Evolutionary conservation across 2,329 filamentous ascomycete species (phyloP).

Genomic region (Verticillium nonalfalfae): DNA sequence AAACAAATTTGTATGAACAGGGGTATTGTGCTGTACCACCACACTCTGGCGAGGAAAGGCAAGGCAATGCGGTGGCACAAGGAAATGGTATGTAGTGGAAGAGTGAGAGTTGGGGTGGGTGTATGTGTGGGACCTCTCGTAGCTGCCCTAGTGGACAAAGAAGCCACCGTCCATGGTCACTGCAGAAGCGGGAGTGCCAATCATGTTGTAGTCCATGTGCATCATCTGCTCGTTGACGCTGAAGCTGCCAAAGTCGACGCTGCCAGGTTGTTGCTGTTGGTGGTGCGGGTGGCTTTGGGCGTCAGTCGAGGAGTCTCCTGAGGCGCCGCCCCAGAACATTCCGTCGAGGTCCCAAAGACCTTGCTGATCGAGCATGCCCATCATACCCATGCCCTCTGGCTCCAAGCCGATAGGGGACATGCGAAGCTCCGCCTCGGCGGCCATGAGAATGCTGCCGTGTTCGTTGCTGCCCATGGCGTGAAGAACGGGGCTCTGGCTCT

Average conservation of each 20-base stretch:
- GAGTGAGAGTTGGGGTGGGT: background rate
- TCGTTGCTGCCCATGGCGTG: constrained; percentile 20
- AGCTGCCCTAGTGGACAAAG: constrained; percentile 30
- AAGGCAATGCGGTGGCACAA: background rate
- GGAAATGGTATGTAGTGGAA: background rate
- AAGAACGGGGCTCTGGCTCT: constrained; percentile 11
- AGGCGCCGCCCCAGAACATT: constrained; percentile 43
- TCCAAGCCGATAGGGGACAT: constrained; percentile 47
- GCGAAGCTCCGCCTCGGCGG: constrained; percentile 30
- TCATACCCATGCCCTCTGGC: constrained; percentile 42
- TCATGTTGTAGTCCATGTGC: constrained; percentile 29
- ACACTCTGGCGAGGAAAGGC: background rate
- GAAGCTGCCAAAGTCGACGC: constrained; percentile 16
- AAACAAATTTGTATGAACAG: background rate
- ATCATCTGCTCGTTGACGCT: constrained; percentile 25
- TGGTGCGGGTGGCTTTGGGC: constrained; percentile 3
- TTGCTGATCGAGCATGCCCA: constrained; percentile 46
- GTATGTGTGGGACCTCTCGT: background rate
- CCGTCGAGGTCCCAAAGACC: constrained; percentile 51
- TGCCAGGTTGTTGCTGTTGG: background rate
- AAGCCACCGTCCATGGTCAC: constrained; percentile 32
- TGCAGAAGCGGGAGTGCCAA: constrained; percentile 21
- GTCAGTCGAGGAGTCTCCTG: constrained; percentile 19
- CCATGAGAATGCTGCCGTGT: constrained; percentile 27
- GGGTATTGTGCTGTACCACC: background rate